A percentile compares a stretch with the other conserved stretches of the same genome.
phyloP scores from a whole-genome alignment of 2,329 filamentous ascomycete species.

The Chaetomium globosum region DNA sequence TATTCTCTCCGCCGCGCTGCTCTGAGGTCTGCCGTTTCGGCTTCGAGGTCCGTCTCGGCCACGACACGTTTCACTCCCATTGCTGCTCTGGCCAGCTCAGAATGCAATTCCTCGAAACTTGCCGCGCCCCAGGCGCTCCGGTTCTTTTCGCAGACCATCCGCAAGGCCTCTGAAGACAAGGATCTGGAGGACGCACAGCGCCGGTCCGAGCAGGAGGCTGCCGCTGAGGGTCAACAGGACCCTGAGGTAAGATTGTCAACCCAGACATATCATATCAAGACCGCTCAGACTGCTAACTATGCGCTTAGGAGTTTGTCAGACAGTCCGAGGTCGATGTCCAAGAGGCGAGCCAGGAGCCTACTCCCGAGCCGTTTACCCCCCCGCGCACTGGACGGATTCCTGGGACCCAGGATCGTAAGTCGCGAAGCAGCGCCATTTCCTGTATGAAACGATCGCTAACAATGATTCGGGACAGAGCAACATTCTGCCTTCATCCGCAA shows the following conservation, averaged over 20 bases:
- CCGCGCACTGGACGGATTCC: neutral
- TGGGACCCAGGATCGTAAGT: neutral
- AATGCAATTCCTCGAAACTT: conserved; percentile 22
- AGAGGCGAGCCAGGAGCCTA: conserved; percentile 28
- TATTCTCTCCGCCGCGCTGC: conserved; percentile 42
- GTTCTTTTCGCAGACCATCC: conserved; percentile 41
- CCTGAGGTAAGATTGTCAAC: conserved; percentile 14
- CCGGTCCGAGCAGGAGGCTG: conserved; percentile 10
- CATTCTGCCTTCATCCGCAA: conserved; percentile 41
- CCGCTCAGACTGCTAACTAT: neutral
- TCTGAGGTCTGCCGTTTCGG: conserved; percentile 41
- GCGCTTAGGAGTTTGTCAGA: conserved; percentile 17
- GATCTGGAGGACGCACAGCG: conserved; percentile 25
- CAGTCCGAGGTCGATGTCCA: conserved; percentile 26
- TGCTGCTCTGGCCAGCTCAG: conserved; percentile 27
- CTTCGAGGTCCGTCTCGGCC: conserved; percentile 36
- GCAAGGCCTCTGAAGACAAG: conserved; percentile 29
- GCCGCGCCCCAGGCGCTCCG: conserved; percentile 33
- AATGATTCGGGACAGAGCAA: conserved; percentile 8
- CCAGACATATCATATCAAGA: neutral
- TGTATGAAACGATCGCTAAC: neutral
- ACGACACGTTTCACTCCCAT: conserved; percentile 36
- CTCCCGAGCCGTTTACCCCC: neutral
- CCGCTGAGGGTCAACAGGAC: conserved; percentile 16
- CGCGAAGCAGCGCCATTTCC: too few relatives aligned